Evolutionary conservation across 768 basidiomycete genomes (phyloP), one percentile per base, ranked within the genome.

Genomic region (Rhizopogon rudus): DNA sequence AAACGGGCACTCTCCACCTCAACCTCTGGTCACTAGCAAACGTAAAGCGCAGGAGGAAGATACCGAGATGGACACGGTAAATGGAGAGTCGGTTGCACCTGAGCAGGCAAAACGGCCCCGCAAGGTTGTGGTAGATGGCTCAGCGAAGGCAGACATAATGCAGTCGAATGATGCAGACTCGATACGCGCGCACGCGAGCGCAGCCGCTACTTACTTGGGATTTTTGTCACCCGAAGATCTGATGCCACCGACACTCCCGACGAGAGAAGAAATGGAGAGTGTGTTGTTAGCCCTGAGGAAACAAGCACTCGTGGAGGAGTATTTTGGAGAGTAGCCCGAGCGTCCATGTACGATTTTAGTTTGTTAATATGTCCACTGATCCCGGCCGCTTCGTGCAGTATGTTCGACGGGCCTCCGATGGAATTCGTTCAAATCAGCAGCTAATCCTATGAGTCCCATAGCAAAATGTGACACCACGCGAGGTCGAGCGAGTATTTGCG

Each of bases 271-370:
- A 69, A 87, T 92, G 88, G 91, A 91, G 66, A 67, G 70, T 20
- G 81, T 89, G 9, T 67, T 97, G 52, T 76, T 97, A 54, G 80
- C 79, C 28, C 73, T 93, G 58, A 78, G 88, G 65, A 95, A 96
- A 73, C 81, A 85, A 71, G 86, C 86, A 20, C 70, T 96, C 43
- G 82, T 92, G 53, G 87, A 91, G 63, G 92, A 97, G 67, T 86
- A 86, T 59, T 77, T 82, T 61, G 84, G 81, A n/a, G 74, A 78
- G 22, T 46, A 53, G 52, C 14, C 13, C 28, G 16, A n/a, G 28
- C 31, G 10, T 31, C 6, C 29, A 17, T 46, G 45, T 46, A 45
- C 9, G 44, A 45, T 17, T 29, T 5, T 45, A 45, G 9, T 29
- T 31, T 31, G 13, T 33, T 46, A 13, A 14, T 46, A 20, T 46